Evolutionary conservation across 768 basidiomycete genomes (phyloP), one percentile per base, ranked within the genome.

Genomic region (Mycena sanguinolenta): DNA sequence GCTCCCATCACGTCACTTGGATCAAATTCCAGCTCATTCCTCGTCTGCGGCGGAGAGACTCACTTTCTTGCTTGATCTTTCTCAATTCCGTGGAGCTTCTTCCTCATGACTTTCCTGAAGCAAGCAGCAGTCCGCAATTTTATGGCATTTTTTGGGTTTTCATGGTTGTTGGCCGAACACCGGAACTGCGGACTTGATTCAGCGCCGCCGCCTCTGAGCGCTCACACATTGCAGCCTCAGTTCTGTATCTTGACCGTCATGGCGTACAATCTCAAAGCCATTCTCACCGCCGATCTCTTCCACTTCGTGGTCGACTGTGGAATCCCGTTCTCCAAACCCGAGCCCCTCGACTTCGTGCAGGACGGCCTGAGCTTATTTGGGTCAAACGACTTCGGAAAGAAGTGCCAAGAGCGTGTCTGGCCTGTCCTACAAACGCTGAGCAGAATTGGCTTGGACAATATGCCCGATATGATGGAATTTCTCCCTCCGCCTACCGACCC

Each of bases 261-360:
- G 44, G 44, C 21, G 44, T 2, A 21, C 1, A 17, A 46, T 21
- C 44, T 50, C 10, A 50, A 50, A 25, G 3, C 10, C 49, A 50
- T 50, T 12, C 49, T 50, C 49, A 50, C 49, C 13, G 6, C 49
- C 23, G 49, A 50, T 6, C 49, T 50, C 49, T 50, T 50, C 49
- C 49, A 25, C 17, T 50, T 50, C 10, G 25, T 50, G 49, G 49
- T 50, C 4, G 49, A 50, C 5, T 50, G 49, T 14, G 23, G 49
- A 7, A 50, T 50, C 6, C 49, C 49, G 2, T 50, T 50, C 49
- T 50, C 49, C 49, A 50, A 50, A 50, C 10, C 23, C 1, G 49
- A 50, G 49, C 49, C 49, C 49, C n/a, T 50, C 49, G 49, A 50
- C 49, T 50, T 50, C 49, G 49, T 25, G 9, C 14, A 50, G 49